phyloP scores from a whole-genome alignment of 345 rosid species.

The Populus nigra region DNA sequence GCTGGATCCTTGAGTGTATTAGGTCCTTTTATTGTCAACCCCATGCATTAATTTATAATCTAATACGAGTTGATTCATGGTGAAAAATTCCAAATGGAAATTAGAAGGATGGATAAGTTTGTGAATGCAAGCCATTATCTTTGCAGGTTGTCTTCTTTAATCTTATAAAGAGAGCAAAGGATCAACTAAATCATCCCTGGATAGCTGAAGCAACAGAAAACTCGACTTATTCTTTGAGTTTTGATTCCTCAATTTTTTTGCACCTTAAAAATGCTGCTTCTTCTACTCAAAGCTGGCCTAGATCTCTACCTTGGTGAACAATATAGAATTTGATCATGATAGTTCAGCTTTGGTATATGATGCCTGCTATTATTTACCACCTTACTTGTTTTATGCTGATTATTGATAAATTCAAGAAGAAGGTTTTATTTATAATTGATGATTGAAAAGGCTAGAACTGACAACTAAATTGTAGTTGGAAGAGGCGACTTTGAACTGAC shows the following conservation, averaged over 20 bases:
- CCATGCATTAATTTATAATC: background rate
- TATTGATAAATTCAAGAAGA: constrained; percentile 53
- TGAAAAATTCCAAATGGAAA: background rate
- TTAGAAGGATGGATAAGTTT: no score
- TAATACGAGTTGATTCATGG: background rate
- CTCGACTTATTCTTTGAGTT: constrained; percentile 52
- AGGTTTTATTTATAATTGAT: constrained; percentile 50
- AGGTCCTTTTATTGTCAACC: constrained; percentile 2
- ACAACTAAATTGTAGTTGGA: background rate
- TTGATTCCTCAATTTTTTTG: constrained; percentile 42
- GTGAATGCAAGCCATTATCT: background rate
- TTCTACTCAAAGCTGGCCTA: constrained; percentile 57
- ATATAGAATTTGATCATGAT: constrained; percentile 1
- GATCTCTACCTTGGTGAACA: constrained; percentile 50
- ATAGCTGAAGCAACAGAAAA: constrained; percentile 87
- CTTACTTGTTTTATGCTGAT: constrained; percentile 39
- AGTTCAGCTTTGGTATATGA: constrained; percentile 5
- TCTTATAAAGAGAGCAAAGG: constrained; percentile 76
- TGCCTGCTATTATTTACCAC: constrained; percentile 5
- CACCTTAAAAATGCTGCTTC: constrained; percentile 64
- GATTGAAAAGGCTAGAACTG: constrained; percentile 28
- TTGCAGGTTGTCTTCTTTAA: constrained; percentile 80
- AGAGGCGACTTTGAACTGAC: constrained; percentile 6
- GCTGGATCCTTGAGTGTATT: constrained; percentile 69
- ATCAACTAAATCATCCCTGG: constrained; percentile 63